Conservation (phyloP, 1,284 basidiomycete genomes). For the Xanthoconium separans region DNA sequence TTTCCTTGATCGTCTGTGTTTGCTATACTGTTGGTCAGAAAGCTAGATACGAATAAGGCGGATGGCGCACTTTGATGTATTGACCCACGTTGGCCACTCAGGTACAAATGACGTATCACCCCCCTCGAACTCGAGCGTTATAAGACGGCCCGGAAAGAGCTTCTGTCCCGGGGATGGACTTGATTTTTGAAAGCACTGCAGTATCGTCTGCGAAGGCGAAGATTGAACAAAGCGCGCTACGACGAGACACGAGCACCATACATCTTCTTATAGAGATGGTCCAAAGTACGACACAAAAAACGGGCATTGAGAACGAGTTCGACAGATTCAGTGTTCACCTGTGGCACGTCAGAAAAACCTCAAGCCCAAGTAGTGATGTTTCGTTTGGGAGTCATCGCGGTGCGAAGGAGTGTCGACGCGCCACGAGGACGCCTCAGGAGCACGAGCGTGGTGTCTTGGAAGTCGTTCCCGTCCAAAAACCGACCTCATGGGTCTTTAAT, state of each 20-base stretch:
- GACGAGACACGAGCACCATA: conserved; percentile 47
- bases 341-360: neutral
- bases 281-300: conserved; percentile 76
- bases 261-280: conserved; percentile 71
- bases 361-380: neutral
- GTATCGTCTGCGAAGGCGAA: conserved; percentile 62
- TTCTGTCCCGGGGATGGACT: conserved; percentile 59
- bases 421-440: neutral
- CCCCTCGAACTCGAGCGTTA: conserved; percentile 78
- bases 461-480: too few species aligned
- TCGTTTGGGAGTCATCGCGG: conserved; percentile 33
- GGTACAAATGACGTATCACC: conserved; percentile 73
- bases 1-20: conserved; percentile 64
- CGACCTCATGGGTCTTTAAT: too few species aligned
- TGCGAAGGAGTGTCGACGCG: neutral
- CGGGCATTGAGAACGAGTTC: conserved; percentile 54
- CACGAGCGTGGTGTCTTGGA: neutral
- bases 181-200: conserved; percentile 78
- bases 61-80: conserved; percentile 61
- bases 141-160: conserved; percentile 77
- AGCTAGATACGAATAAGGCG: neutral
- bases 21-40: conserved; percentile 1
- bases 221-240: neutral
- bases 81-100: conserved; percentile 89
- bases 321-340: conserved; percentile 68